Evolutionary conservation across 2,329 filamentous ascomycete species (phyloP).

Genomic region (Ophiosphaerella narmari): DNA sequence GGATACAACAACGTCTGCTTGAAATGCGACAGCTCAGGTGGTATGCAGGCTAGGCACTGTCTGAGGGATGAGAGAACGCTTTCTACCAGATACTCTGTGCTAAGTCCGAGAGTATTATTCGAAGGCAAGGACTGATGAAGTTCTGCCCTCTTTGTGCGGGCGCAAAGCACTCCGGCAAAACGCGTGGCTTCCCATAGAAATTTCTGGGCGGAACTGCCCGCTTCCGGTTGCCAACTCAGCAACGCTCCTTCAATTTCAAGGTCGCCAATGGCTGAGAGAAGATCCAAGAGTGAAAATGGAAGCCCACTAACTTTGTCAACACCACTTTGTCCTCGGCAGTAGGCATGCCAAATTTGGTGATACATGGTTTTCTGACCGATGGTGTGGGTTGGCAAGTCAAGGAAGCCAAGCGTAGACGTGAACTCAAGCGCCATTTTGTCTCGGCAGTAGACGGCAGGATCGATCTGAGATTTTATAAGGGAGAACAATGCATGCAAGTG

Average conservation of each 20-base stretch:
- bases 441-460: too few species aligned
- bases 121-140: neutral
- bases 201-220: neutral
- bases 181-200: constrained; percentile 2
- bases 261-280: neutral
- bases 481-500: constrained; percentile 6
- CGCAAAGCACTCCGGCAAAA: neutral
- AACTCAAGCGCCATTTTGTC: neutral
- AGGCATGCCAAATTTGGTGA: constrained; percentile 1
- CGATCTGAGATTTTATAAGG: neutral
- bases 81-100: neutral
- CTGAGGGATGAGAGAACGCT: neutral
- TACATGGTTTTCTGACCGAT: constrained; percentile 2
- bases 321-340: constrained; percentile 4
- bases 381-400: constrained; percentile 5
- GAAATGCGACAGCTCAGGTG: neutral
- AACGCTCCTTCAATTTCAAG: neutral
- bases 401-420: constrained; percentile 2
- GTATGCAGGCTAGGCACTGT: neutral
- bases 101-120: neutral
- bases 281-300: constrained; percentile 7
- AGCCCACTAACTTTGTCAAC: constrained; percentile 3
- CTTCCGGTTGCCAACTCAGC: neutral
- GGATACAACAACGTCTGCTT: constrained; percentile 3
- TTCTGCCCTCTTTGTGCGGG: neutral